Percentiles rank a stretch among this genome's conserved stretches.
These are phyloP conservation scores for Stylosanthes scabra DNA, from an alignment of 331 rosid genomes.

Conservation along the genomic window DNA sequence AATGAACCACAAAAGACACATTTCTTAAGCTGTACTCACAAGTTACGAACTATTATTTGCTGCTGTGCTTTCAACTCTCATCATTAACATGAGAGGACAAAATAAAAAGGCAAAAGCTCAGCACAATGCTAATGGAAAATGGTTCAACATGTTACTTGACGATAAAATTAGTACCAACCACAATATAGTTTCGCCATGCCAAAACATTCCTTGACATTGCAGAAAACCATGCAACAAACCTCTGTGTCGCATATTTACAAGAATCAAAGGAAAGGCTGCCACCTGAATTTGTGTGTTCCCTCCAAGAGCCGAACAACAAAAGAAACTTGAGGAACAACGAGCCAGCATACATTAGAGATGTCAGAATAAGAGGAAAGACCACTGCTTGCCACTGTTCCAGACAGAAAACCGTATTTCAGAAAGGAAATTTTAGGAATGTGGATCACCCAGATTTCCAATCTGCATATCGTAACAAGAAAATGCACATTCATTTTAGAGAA, in stretches of 20 bases:
- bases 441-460: conserved; percentile 49
- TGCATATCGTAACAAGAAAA: conserved; percentile 47
- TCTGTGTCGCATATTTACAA: conserved; percentile 36
- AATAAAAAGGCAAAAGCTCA: background rate
- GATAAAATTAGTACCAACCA: conserved; percentile 65
- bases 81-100: background rate
- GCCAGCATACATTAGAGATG: conserved; percentile 51
- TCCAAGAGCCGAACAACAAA: conserved; percentile 58
- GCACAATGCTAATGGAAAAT: conserved; percentile 7
- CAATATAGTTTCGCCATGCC: conserved; percentile 83
- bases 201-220: conserved; percentile 57
- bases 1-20: conserved; percentile 15
- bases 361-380: no score
- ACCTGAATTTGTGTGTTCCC: conserved; percentile 46
- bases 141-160: background rate
- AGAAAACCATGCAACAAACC: conserved; percentile 42
- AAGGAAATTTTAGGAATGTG: conserved; percentile 52
- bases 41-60: conserved; percentile 13
- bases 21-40: conserved; percentile 7
- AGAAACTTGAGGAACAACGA: conserved; percentile 70
- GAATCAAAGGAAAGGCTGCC: conserved; percentile 53
- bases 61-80: background rate
- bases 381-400: conserved; percentile 76
- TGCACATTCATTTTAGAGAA: conserved; percentile 5
- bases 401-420: conserved; percentile 78